Percentiles rank a stretch among this genome's conserved stretches.
Conservation (phyloP, 202 grass and related monocot genomes). For the Eragrostis tef region DNA sequence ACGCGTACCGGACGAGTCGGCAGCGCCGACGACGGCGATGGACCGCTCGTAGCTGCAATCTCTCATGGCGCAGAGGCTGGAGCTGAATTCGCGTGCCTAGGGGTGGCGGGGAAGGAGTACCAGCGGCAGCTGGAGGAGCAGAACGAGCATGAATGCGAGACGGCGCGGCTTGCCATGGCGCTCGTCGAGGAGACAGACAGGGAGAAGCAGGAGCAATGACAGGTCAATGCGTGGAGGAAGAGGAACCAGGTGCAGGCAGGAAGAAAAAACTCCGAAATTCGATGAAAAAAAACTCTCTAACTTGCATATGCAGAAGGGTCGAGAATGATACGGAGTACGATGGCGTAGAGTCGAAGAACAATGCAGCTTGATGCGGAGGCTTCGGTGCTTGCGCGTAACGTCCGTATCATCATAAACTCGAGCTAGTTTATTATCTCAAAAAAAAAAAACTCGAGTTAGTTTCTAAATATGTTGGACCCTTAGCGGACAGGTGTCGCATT, state of each 20-base stretch:
- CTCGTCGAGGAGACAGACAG: conserved; percentile 56
- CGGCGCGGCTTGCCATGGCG: conserved; percentile 53
- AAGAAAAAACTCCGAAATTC: too few relatives aligned
- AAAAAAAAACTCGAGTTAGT: too few relatives aligned
- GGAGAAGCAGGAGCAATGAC: conserved; percentile 52
- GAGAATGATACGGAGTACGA: too few relatives aligned
- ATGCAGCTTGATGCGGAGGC: too few relatives aligned
- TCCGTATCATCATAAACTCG: too few relatives aligned
- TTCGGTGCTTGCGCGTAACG: too few relatives aligned
- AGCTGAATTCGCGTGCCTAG: conserved; percentile 7
- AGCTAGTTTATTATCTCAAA: too few relatives aligned
- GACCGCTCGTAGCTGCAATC: conserved; percentile 45
- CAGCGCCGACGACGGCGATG: background rate
- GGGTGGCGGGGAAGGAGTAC: conserved; percentile 40
- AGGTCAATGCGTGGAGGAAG: conserved; percentile 46
- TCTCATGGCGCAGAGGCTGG: conserved; percentile 28
- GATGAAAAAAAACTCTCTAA: too few relatives aligned
- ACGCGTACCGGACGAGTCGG: background rate
- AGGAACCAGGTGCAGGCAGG: background rate
- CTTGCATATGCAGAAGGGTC: too few relatives aligned
- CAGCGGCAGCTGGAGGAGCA: conserved; percentile 54
- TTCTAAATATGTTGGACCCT: too few relatives aligned
- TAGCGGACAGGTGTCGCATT: too few relatives aligned
- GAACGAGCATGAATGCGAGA: conserved; percentile 48
- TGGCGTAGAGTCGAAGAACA: too few relatives aligned